A percentile compares a stretch with the other conserved stretches of the same genome.
These are phyloP conservation scores for Pichia sp. DNA, from an alignment of 1,139 yeast genomes.

Conservation along the genomic window DNA sequence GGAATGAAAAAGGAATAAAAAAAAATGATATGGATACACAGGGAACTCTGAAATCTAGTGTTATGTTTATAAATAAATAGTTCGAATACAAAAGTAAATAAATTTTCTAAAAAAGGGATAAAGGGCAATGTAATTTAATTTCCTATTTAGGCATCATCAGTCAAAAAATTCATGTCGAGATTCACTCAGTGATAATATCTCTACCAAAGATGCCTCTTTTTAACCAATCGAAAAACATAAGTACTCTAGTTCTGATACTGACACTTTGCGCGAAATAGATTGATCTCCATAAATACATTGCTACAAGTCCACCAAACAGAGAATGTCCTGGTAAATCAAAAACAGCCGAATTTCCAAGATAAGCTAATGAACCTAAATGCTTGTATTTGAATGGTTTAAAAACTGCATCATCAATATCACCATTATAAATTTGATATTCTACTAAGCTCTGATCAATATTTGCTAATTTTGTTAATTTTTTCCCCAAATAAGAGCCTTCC, in stretches of 20 bases:
- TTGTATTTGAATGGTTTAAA: constrained; percentile 50
- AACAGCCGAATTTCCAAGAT: constrained; percentile 60
- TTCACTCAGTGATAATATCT: constrained; percentile 39
- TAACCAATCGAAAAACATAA: constrained; percentile 57
- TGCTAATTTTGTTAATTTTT: constrained; percentile 46
- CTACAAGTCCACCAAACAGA: constrained; percentile 52
- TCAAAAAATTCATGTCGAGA: not conserved
- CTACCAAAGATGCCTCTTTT: constrained; percentile 59
- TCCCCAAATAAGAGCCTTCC: constrained; percentile 56
- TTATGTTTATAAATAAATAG: no score
- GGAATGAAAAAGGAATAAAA: not conserved
- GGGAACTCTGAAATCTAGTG: no score
- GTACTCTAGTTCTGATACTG: constrained; percentile 50
- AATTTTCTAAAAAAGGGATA: no score
- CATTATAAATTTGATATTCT: constrained; percentile 38
- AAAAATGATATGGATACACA: no score
- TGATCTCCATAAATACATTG: constrained; percentile 64
- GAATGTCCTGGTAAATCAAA: constrained; percentile 51
- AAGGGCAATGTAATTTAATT: not conserved
- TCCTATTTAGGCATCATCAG: not conserved
- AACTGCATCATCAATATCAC: constrained; percentile 49
- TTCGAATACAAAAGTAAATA: no score
- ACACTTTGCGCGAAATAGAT: constrained; percentile 61
- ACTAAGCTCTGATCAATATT: constrained; percentile 34
- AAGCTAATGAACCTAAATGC: constrained; percentile 58